phyloP scores from a whole-genome alignment of 148 eudicot species.

The Cornus suecica region DNA sequence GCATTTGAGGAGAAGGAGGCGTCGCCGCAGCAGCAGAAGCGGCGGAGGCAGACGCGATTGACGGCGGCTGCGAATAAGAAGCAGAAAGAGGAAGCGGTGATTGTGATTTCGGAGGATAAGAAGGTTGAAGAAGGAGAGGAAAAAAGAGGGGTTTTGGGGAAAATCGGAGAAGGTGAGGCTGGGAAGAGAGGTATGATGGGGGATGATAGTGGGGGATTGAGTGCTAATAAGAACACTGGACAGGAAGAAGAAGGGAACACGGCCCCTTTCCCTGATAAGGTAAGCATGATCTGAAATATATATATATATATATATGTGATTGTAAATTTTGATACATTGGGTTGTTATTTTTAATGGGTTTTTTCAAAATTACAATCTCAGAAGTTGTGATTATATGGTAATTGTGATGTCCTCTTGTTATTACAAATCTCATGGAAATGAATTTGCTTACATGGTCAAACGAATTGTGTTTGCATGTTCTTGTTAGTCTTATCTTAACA shows the following conservation, averaged over 20 bases:
- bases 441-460: background rate
- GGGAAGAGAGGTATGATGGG: slow-evolving; percentile 40
- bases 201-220: slow-evolving; percentile 76
- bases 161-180: slow-evolving; percentile 10
- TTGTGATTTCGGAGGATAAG: slow-evolving; percentile 25
- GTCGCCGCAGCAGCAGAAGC: background rate
- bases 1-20: slow-evolving; percentile 18
- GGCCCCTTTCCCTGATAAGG: slow-evolving; percentile 74
- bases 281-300: no score
- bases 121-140: slow-evolving; percentile 12
- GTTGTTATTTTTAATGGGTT: background rate
- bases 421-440: background rate
- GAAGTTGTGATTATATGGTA: background rate
- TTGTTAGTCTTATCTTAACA: background rate
- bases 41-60: background rate
- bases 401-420: background rate
- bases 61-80: background rate
- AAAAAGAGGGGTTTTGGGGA: slow-evolving; percentile 6
- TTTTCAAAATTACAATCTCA: background rate
- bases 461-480: background rate
- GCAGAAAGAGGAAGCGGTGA: slow-evolving; percentile 19
- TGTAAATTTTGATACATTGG: background rate
- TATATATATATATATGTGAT: background rate
- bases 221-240: slow-evolving; percentile 70
- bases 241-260: slow-evolving; percentile 54